Evolutionary conservation across 2,329 filamentous ascomycete genomes (phyloP).

Genomic region (Fusarium miscanthi): DNA sequence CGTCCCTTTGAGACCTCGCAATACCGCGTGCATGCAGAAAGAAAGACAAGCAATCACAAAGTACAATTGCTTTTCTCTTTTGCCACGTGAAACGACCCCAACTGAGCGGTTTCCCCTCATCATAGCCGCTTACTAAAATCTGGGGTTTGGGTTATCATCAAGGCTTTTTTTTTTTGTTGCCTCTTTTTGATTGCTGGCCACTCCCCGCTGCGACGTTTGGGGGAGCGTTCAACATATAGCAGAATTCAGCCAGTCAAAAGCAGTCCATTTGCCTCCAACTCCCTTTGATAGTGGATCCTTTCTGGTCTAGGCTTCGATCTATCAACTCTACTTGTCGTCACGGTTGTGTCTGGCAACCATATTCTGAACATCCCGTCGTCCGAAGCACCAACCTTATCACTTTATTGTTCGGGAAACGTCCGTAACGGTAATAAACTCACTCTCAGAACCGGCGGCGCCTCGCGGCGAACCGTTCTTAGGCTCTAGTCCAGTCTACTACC

Average conservation of each 20-base stretch:
- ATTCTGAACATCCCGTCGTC: constrained; percentile 46
- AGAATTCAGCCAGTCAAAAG: constrained; percentile 36
- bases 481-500: constrained; percentile 6
- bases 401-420: constrained; percentile 39
- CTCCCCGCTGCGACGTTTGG: constrained; percentile 23
- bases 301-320: constrained; percentile 38
- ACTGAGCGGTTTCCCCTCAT: constrained; percentile 25
- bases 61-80: constrained; percentile 1
- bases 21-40: neutral
- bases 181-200: constrained; percentile 15
- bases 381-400: constrained; percentile 33
- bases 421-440: constrained; percentile 26
- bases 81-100: constrained; percentile 21
- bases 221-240: constrained; percentile 13
- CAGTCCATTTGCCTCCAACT: constrained; percentile 34
- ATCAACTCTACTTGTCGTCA: constrained; percentile 34
- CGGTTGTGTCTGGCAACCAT: constrained; percentile 30
- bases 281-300: constrained; percentile 35
- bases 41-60: constrained; percentile 16
- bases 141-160: constrained; percentile 23
- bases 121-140: constrained; percentile 7
- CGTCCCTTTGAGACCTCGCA: neutral
- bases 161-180: neutral
- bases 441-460: constrained; percentile 25
- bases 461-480: constrained; percentile 23